A percentile compares a stretch with the other conserved stretches of the same genome.
phyloP scores from a whole-genome alignment of 805 yeast genomes.

The Yarrowia sp. region DNA sequence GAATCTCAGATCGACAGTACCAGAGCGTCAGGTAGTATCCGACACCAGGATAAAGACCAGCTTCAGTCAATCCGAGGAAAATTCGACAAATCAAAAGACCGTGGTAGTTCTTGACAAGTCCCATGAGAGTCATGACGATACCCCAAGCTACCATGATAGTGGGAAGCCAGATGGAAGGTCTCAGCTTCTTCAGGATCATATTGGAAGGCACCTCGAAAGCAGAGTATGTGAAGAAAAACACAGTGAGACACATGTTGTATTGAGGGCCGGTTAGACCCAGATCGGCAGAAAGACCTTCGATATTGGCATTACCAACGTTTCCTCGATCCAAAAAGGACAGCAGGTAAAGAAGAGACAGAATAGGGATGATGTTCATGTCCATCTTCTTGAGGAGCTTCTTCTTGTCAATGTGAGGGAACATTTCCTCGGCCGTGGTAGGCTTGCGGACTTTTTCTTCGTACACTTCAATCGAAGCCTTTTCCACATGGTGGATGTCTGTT shows the following conservation, averaged over 20 bases:
- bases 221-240: constrained; percentile 58
- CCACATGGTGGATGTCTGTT: constrained; percentile 8
- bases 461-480: neutral
- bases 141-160: constrained; percentile 29
- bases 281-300: constrained; percentile 57
- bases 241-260: constrained; percentile 56
- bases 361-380: constrained; percentile 36
- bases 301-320: constrained; percentile 59
- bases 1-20: constrained; percentile 57
- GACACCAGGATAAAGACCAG: constrained; percentile 52
- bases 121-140: constrained; percentile 7
- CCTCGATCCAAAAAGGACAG: constrained; percentile 55
- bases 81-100: constrained; percentile 20
- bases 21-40: constrained; percentile 67
- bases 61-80: constrained; percentile 33
- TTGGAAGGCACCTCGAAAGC: constrained; percentile 56
- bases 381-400: constrained; percentile 39
- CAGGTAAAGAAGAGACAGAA: constrained; percentile 35
- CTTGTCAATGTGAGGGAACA: constrained; percentile 28
- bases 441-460: constrained; percentile 6
- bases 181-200: constrained; percentile 49
- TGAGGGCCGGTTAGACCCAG: constrained; percentile 52
- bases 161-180: constrained; percentile 22
- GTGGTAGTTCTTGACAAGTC: constrained; percentile 19
- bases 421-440: constrained; percentile 28